Conservation (phyloP, 768 basidiomycete genomes). For the Cubamyces lactineus region DNA sequence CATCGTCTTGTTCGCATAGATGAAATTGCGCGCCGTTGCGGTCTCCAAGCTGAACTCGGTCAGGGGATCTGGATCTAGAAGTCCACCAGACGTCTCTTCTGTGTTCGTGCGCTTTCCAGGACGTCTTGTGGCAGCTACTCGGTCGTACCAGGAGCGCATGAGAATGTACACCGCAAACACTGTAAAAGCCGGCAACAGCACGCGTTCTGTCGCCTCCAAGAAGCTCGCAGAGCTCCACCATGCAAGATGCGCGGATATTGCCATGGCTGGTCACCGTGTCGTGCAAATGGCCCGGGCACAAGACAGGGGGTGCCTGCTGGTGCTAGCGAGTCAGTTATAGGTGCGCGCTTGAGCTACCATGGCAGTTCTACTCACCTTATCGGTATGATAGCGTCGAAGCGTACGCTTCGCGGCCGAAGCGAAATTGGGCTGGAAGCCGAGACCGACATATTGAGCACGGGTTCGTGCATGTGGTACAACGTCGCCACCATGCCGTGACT, state of each 20-base stretch:
- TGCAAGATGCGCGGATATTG: too few relatives aligned
- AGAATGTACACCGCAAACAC: too few relatives aligned
- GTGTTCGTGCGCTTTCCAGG: too few relatives aligned
- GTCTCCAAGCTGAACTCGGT: conserved; percentile 23
- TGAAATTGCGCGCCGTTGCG: conserved; percentile 22
- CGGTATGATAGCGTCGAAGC: conserved; percentile 10
- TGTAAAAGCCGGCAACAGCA: too few relatives aligned
- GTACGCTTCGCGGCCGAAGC: not conserved
- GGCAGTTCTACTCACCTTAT: conserved; percentile 7
- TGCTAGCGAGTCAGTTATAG: not conserved
- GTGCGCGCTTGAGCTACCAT: not conserved
- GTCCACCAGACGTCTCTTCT: not conserved
- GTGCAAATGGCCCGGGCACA: too few relatives aligned
- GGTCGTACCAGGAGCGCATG: too few relatives aligned
- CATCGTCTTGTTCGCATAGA: conserved; percentile 29
- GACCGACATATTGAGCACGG: not conserved
- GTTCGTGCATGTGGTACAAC: not conserved
- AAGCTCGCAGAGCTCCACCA: too few relatives aligned
- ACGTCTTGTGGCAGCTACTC: too few relatives aligned
- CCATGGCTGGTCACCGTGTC: too few relatives aligned
- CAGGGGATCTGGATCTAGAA: conserved; percentile 26
- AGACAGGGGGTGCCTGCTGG: not conserved
- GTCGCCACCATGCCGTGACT: too few relatives aligned
- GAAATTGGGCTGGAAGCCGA: not conserved
- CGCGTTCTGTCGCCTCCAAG: too few relatives aligned